These are phyloP conservation scores for Boehmeria nivea DNA, from an alignment of 306 rosid genomes.

Conservation along the genomic window DNA sequence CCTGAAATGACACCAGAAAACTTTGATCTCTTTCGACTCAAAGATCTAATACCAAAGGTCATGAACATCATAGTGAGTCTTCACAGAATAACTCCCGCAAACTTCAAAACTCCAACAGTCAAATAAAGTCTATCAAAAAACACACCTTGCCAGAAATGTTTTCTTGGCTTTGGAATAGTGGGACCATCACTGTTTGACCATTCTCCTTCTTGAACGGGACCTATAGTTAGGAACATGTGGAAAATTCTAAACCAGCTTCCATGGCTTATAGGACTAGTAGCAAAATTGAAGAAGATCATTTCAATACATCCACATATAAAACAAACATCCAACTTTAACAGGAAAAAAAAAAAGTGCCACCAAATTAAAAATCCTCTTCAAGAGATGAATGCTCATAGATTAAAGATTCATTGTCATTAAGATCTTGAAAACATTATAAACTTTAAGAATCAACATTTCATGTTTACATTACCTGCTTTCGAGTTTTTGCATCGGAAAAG, in stretches of 20 bases:
- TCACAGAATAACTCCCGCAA: background rate
- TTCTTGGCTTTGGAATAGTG: constrained; percentile 97
- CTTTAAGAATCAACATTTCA: background rate
- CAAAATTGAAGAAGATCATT: background rate
- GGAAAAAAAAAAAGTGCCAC: background rate
- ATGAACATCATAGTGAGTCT: background rate
- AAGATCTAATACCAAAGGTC: constrained; percentile 1
- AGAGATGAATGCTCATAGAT: background rate
- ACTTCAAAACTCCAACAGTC: constrained; percentile 3
- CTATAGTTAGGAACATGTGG: constrained; percentile 26
- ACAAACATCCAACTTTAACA: background rate
- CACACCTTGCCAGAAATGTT: constrained; percentile 92
- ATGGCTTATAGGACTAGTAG: background rate
- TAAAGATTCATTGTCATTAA: background rate
- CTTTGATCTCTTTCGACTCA: background rate
- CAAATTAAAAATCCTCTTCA: background rate
- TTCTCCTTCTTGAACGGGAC: constrained; percentile 78
- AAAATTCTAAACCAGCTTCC: background rate
- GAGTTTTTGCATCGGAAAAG: constrained; percentile 78
- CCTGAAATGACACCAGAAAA: constrained; percentile 35
- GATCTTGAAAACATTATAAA: background rate
- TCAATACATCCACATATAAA: background rate
- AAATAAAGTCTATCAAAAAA: constrained; percentile 10
- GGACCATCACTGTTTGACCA: constrained; percentile 79
- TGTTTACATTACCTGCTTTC: constrained; percentile 68